Conservation (phyloP, 345 rosid genomes). For the Geranium brycei region DNA sequence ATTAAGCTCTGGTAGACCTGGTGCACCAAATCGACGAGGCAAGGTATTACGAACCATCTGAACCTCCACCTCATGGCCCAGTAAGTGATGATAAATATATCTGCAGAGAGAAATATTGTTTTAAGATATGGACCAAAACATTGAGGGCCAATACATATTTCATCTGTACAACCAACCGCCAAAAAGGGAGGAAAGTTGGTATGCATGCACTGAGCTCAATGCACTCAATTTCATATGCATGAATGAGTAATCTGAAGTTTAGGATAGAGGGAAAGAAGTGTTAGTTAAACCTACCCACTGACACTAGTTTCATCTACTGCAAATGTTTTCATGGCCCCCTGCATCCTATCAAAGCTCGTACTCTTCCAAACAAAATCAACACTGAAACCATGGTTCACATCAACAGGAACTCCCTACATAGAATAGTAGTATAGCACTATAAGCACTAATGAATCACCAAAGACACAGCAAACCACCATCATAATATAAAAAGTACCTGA, state of each 20-base stretch:
- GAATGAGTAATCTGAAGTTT: too few species aligned
- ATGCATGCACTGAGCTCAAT: too few species aligned
- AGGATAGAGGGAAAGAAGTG: too few species aligned
- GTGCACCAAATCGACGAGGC: slow-evolving; percentile 97
- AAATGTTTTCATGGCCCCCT: slow-evolving; percentile 98
- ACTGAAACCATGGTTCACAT: slow-evolving; percentile 82
- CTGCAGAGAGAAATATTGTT: slow-evolving; percentile 24
- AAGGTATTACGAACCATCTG: slow-evolving; percentile 86
- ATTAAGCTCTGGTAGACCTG: slow-evolving; percentile 97
- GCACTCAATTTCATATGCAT: too few species aligned
- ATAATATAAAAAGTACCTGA: slow-evolving; percentile 44
- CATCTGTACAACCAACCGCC: neutral
- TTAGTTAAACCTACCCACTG: slow-evolving; percentile 60
- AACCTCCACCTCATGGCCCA: slow-evolving; percentile 98
- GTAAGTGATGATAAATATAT: slow-evolving; percentile 85
- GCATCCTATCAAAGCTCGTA: slow-evolving; percentile 98
- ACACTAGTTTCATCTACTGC: slow-evolving; percentile 99
- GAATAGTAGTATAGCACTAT: slow-evolving; percentile 4
- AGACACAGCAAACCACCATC: slow-evolving; percentile 1
- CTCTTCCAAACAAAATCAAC: slow-evolving; percentile 99
- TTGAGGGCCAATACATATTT: neutral
- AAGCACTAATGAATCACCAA: slow-evolving; percentile 2
- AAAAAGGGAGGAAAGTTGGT: too few species aligned
- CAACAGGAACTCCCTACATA: slow-evolving; percentile 87
- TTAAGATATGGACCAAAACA: neutral